A percentile compares a stretch with the other conserved stretches of the same genome.
phyloP scores from a whole-genome alignment of 2,329 filamentous ascomycete species.

The Alternaria incomplexa region DNA sequence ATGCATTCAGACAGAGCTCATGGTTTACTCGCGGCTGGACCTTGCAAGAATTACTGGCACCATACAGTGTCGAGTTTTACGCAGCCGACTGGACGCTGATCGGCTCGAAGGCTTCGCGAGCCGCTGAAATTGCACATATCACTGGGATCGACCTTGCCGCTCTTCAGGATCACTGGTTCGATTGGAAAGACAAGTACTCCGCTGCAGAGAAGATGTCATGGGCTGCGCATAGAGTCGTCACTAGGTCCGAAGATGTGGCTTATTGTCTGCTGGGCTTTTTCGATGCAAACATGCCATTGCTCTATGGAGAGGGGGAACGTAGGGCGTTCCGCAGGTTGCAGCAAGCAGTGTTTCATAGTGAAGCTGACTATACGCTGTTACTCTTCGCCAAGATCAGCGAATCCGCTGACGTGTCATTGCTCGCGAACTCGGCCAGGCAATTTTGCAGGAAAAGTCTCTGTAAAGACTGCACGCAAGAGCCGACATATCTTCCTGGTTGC shows the following conservation, averaged over 20 bases:
- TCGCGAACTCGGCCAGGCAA: too few species aligned
- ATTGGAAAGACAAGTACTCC: neutral
- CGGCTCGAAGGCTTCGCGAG: neutral
- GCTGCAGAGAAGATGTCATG: constrained; percentile 18
- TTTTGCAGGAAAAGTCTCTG: too few species aligned
- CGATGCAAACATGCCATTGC: constrained; percentile 14
- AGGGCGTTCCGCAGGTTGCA: constrained; percentile 10
- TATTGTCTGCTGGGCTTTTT: constrained; percentile 26
- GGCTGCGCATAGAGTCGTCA: constrained; percentile 12
- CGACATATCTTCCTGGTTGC: too few species aligned
- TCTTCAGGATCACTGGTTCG: neutral
- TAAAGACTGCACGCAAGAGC: too few species aligned
- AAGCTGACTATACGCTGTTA: neutral
- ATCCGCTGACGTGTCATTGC: too few species aligned
- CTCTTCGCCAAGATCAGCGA: too few species aligned
- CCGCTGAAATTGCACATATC: neutral
- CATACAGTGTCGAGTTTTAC: constrained; percentile 4
- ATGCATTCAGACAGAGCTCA: neutral
- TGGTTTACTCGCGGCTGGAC: neutral
- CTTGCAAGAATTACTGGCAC: constrained; percentile 12
- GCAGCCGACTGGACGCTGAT: neutral
- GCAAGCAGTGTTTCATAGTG: constrained; percentile 13
- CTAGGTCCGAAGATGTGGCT: constrained; percentile 7
- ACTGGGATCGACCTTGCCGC: neutral
- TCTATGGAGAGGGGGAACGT: constrained; percentile 32